These are phyloP conservation scores for Lepiota brunneoincarnata DNA, from an alignment of 768 basidiomycete species.

Conservation along the genomic window DNA sequence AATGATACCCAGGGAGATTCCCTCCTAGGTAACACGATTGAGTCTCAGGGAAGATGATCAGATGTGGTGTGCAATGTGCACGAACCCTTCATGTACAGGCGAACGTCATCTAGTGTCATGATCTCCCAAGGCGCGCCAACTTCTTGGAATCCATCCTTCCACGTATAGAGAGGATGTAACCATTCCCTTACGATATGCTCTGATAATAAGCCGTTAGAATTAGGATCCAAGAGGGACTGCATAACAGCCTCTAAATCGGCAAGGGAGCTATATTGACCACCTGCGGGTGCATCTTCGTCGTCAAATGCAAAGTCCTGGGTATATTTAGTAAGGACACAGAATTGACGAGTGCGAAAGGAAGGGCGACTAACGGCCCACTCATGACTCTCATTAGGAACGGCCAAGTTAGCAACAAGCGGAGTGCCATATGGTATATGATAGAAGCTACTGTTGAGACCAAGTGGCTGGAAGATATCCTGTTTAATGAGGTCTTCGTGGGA, in stretches of 20 bases:
- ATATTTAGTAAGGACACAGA: background rate
- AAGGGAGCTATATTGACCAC: conserved; percentile 51
- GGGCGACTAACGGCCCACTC: conserved; percentile 28
- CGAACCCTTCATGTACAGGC: conserved; percentile 32
- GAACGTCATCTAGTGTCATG: conserved; percentile 25
- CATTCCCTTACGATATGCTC: conserved; percentile 35
- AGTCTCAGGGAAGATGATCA: background rate
- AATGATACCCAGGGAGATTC: conserved; percentile 36
- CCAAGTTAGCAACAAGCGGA: conserved; percentile 28
- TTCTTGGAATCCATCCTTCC: conserved; percentile 33
- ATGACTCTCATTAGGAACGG: conserved; percentile 34
- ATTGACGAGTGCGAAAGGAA: background rate
- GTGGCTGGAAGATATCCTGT: conserved; percentile 47
- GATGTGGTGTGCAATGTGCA: background rate
- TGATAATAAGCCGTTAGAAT: conserved; percentile 29
- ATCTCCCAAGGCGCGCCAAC: conserved; percentile 46
- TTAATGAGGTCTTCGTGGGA: conserved; percentile 43
- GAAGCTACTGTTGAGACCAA: conserved; percentile 42
- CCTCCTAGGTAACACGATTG: conserved; percentile 26
- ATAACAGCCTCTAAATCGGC: conserved; percentile 41
- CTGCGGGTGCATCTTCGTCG: conserved; percentile 39
- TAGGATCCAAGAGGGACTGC: conserved; percentile 44
- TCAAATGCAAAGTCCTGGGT: conserved; percentile 35
- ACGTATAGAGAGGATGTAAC: conserved; percentile 36
- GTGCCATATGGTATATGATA: conserved; percentile 37